These are phyloP conservation scores for Talaromyces funiculosus DNA, from an alignment of 2,329 filamentous ascomycete genomes.

Conservation along the genomic window DNA sequence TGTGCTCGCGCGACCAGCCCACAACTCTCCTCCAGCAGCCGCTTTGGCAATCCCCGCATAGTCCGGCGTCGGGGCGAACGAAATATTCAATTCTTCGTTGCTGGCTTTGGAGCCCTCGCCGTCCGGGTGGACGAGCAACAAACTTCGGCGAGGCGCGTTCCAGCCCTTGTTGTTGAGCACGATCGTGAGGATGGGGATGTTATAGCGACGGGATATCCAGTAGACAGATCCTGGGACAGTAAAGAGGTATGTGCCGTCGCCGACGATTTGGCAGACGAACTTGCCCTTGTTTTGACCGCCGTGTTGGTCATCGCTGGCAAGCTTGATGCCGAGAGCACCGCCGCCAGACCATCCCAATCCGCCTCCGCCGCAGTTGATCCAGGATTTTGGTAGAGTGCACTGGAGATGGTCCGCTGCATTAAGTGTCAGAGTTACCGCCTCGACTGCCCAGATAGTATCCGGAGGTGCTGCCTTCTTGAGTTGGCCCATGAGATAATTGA, in stretches of 20 bases:
- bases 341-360: conserved; percentile 78
- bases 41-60: conserved; percentile 64
- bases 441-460: conserved; percentile 69
- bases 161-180: conserved; percentile 67
- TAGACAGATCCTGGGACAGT: conserved; percentile 60
- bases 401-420: conserved; percentile 67
- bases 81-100: conserved; percentile 62
- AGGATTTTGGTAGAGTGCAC: conserved; percentile 61
- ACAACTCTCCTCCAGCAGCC: conserved; percentile 56
- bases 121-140: conserved; percentile 61
- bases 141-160: conserved; percentile 59
- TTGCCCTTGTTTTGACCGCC: conserved; percentile 49
- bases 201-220: conserved; percentile 62
- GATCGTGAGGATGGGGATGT: conserved; percentile 61
- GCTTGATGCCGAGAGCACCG: conserved; percentile 68
- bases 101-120: conserved; percentile 57
- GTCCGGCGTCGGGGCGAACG: conserved; percentile 60
- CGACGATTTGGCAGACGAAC: conserved; percentile 60
- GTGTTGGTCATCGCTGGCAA: conserved; percentile 54
- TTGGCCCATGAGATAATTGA: conserved; percentile 52
- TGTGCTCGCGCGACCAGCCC: conserved; percentile 55
- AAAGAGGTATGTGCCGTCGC: conserved; percentile 64
- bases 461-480: conserved; percentile 53
- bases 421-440: conserved; percentile 67
- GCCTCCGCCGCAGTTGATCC: conserved; percentile 76